phyloP scores from a whole-genome alignment of 2,329 filamentous ascomycete genomes.

The Trichothecium sympodiale region DNA sequence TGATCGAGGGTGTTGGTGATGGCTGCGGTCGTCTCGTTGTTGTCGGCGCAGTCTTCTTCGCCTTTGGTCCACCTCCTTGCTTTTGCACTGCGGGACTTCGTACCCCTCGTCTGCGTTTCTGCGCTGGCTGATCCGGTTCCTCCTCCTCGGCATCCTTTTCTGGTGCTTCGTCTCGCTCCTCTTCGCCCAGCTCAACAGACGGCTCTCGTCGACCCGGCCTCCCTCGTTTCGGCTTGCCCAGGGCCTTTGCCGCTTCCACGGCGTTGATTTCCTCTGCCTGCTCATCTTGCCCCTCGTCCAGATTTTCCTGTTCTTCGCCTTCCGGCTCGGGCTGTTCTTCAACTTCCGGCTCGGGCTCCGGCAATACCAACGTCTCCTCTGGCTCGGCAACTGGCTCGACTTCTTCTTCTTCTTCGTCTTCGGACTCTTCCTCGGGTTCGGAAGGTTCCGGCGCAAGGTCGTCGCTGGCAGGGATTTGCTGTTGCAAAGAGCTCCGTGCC shows the following conservation, averaged over 20 bases:
- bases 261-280: constrained; percentile 33
- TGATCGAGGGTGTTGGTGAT: too few relatives aligned
- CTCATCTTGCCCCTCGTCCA: constrained; percentile 13
- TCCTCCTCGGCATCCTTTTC: constrained; percentile 11
- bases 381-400: constrained; percentile 8
- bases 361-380: not conserved
- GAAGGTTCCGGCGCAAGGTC: constrained; percentile 1
- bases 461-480: constrained; percentile 5
- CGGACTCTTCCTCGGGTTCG: constrained; percentile 5
- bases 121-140: constrained; percentile 15
- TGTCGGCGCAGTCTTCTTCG: constrained; percentile 15
- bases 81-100: constrained; percentile 22
- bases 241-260: constrained; percentile 27
- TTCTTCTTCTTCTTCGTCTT: constrained; percentile 9
- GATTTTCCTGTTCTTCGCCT: constrained; percentile 11
- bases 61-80: constrained; percentile 17
- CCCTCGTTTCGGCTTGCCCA: constrained; percentile 30
- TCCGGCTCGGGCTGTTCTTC: constrained; percentile 11
- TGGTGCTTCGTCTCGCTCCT: constrained; percentile 10
- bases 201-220: constrained; percentile 23
- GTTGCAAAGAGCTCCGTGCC: too few relatives aligned
- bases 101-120: constrained; percentile 20
- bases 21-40: not conserved
- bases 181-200: constrained; percentile 30
- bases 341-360: constrained; percentile 11